Evolutionary conservation across 1,139 yeast genomes (phyloP).

Genomic region (Suhomyces taliae): DNA sequence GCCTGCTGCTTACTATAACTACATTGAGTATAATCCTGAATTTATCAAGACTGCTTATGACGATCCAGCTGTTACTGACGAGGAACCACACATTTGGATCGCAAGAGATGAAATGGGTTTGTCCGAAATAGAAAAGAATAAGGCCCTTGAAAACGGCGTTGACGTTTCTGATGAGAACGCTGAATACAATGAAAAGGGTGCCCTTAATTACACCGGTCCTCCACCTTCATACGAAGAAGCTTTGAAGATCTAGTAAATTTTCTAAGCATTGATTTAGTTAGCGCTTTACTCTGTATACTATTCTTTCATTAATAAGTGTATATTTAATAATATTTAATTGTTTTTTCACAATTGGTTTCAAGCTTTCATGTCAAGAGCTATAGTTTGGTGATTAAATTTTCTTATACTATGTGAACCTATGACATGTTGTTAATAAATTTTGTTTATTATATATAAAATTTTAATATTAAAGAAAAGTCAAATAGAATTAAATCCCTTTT

Average conservation of each 20-base stretch:
- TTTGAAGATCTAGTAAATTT: conserved; percentile 29
- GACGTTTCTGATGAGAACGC: conserved; percentile 62
- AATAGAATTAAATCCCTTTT: background rate
- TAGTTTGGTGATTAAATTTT: background rate
- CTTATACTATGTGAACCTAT: background rate
- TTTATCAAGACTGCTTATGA: conserved; percentile 57
- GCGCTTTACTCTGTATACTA: background rate
- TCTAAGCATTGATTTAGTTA: no score
- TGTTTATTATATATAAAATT: background rate
- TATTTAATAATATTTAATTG: background rate
- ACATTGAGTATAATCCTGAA: conserved; percentile 44
- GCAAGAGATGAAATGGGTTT: conserved; percentile 70
- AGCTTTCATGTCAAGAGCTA: background rate
- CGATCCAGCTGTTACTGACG: conserved; percentile 61
- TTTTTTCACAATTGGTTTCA: no score
- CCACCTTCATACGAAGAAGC: conserved; percentile 61
- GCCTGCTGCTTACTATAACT: conserved; percentile 44
- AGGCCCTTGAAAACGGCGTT: conserved; percentile 56
- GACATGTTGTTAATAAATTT: background rate
- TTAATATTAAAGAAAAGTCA: no score
- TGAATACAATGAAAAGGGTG: conserved; percentile 54
- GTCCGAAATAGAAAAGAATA: conserved; percentile 57
- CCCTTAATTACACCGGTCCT: conserved; percentile 52
- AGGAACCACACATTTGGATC: conserved; percentile 69
- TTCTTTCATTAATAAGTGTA: background rate